Evolutionary conservation across 2,329 filamentous ascomycete genomes (phyloP).

Genomic region (Trichoderma atroviride): DNA sequence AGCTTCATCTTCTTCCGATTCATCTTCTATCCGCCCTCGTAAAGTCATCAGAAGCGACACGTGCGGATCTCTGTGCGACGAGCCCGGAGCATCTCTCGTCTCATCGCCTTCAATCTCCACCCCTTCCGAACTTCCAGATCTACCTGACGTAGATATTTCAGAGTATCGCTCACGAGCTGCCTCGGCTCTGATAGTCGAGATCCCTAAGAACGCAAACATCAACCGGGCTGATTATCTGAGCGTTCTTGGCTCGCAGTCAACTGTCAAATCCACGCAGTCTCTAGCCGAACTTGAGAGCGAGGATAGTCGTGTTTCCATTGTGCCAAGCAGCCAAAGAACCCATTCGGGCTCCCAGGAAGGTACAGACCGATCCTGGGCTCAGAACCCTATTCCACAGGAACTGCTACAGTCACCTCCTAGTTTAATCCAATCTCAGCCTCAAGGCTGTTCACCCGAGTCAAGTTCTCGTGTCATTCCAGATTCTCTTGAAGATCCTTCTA

Average conservation of each 20-base stretch:
- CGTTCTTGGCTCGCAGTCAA: slow-evolving; percentile 37
- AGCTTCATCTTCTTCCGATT: not conserved
- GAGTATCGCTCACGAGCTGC: slow-evolving; percentile 20
- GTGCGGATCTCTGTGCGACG: slow-evolving; percentile 36
- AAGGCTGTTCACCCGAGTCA: not conserved
- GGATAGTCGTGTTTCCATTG: slow-evolving; percentile 39
- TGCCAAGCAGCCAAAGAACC: slow-evolving; percentile 41
- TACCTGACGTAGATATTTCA: slow-evolving; percentile 25
- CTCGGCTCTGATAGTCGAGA: slow-evolving; percentile 36
- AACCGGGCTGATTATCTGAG: slow-evolving; percentile 43
- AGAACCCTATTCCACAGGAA: slow-evolving; percentile 16
- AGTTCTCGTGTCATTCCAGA: slow-evolving; percentile 27
- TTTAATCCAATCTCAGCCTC: not conserved
- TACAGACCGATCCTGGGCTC: slow-evolving; percentile 34
- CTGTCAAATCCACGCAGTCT: slow-evolving; percentile 37
- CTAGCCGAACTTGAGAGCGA: slow-evolving; percentile 43
- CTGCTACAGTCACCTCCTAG: not conserved
- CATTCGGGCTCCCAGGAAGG: slow-evolving; percentile 51
- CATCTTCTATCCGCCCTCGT: slow-evolving; percentile 26
- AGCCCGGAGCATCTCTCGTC: slow-evolving; percentile 37
- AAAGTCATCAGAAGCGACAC: slow-evolving; percentile 33
- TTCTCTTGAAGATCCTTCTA: slow-evolving; percentile 27
- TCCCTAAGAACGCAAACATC: slow-evolving; percentile 38
- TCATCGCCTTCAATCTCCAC: slow-evolving; percentile 35
- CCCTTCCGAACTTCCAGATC: slow-evolving; percentile 29